Evolutionary conservation across 2,329 filamentous ascomycete species (phyloP).

Genomic region (Daldinia sp.): DNA sequence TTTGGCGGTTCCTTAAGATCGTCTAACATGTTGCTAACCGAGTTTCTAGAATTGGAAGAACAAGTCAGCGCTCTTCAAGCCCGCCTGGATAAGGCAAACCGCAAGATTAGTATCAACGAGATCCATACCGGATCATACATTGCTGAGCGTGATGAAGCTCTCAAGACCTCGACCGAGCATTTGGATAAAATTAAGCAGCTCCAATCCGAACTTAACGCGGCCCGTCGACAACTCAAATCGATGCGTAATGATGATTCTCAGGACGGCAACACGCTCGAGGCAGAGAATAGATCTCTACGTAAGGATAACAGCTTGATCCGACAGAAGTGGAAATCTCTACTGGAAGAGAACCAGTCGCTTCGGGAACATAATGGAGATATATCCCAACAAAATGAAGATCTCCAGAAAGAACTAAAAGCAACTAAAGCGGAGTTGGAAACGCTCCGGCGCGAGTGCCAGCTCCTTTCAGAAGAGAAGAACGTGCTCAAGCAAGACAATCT

Average conservation of each 20-base stretch:
- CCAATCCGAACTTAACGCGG: constrained; percentile 52
- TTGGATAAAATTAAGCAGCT: constrained; percentile 59
- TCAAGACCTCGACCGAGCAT: constrained; percentile 65
- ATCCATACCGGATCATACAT: constrained; percentile 69
- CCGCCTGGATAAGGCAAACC: constrained; percentile 68
- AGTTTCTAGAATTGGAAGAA: constrained; percentile 61
- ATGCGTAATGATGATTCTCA: constrained; percentile 43
- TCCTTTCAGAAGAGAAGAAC: constrained; percentile 50
- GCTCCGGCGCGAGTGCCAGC: constrained; percentile 47
- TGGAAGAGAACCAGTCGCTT: constrained; percentile 56
- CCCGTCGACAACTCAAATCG: constrained; percentile 53
- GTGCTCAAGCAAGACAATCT: constrained; percentile 60
- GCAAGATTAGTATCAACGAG: constrained; percentile 68
- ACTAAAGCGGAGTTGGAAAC: constrained; percentile 50
- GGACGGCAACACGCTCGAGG: constrained; percentile 49
- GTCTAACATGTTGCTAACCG: constrained; percentile 19
- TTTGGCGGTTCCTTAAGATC: not conserved
- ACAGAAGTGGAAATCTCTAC: constrained; percentile 54
- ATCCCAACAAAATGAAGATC: constrained; percentile 54
- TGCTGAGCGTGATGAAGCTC: constrained; percentile 70
- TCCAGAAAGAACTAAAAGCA: constrained; percentile 49
- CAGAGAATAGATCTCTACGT: constrained; percentile 54
- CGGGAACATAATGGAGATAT: constrained; percentile 53
- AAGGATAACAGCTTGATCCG: constrained; percentile 53
- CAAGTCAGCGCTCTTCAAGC: constrained; percentile 67